A percentile compares a stretch with the other conserved stretches of the same genome.
These are phyloP conservation scores for Myxozyma udenii DNA, from an alignment of 805 yeast genomes.

Conservation along the genomic window DNA sequence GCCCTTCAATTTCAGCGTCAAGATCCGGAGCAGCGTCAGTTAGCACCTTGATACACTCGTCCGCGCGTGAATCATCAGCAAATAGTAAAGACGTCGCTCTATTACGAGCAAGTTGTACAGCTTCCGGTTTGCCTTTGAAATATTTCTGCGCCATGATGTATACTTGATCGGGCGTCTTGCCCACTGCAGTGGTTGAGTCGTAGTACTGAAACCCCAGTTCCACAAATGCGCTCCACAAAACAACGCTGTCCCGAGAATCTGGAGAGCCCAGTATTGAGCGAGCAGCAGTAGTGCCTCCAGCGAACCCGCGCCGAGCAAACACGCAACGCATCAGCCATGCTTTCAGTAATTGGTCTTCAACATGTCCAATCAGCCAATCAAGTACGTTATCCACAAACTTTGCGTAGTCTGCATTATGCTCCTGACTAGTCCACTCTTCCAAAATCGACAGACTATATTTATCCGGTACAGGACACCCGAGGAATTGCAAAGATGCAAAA, in stretches of 20 bases:
- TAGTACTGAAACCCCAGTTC: conserved; percentile 1
- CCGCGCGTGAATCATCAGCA: no score
- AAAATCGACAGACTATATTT: conserved; percentile 2
- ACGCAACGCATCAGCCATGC: background rate
- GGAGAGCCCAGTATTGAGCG: background rate
- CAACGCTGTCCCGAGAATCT: conserved; percentile 1
- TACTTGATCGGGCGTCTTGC: background rate
- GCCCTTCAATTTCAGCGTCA: no score
- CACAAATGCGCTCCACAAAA: conserved; percentile 18
- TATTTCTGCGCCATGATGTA: conserved; percentile 5
- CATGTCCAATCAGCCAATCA: background rate
- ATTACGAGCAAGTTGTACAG: background rate
- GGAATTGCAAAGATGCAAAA: conserved; percentile 24
- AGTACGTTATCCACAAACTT: conserved; percentile 5
- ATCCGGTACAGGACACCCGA: conserved; percentile 19
- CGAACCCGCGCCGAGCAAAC: background rate
- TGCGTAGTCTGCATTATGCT: background rate
- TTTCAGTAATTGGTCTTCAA: conserved; percentile 11
- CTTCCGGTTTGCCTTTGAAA: conserved; percentile 3
- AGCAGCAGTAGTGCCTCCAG: background rate
- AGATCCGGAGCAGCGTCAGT: no score
- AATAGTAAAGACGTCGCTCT: background rate
- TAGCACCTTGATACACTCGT: no score
- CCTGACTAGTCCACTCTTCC: conserved; percentile 8
- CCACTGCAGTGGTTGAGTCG: background rate